phyloP scores from a whole-genome alignment of 2,329 filamentous ascomycete genomes.

The Dryadomyces quercus-mongolicae region DNA sequence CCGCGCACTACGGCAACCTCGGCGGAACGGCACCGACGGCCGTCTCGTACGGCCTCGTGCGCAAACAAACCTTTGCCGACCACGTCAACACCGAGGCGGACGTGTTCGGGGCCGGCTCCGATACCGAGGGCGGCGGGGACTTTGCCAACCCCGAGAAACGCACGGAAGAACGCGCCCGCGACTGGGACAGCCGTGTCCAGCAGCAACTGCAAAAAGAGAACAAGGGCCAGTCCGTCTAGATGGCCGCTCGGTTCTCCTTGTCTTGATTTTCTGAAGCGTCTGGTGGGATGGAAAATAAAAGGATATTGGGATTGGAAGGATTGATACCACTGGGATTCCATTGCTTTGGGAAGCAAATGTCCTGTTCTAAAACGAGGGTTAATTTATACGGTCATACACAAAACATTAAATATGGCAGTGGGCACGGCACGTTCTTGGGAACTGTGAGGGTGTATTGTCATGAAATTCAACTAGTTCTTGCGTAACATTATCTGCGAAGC shows the following conservation, averaged over 20 bases:
- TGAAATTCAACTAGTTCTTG: background rate
- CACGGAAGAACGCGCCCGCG: background rate
- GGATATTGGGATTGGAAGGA: background rate
- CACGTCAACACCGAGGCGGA: slow-evolving; percentile 15
- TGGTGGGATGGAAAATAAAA: background rate
- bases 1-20: slow-evolving; percentile 8
- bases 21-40: background rate
- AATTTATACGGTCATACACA: no score
- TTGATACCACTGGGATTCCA: no score
- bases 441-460: background rate
- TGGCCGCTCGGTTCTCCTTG: no score
- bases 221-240: background rate
- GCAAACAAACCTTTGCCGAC: slow-evolving; percentile 5
- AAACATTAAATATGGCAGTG: no score
- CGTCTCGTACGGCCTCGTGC: background rate
- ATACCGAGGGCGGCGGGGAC: slow-evolving; percentile 1
- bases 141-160: background rate
- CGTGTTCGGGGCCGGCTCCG: slow-evolving; percentile 12
- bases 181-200: background rate
- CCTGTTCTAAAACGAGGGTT: no score
- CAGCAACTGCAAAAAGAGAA: slow-evolving; percentile 2
- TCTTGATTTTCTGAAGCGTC: no score
- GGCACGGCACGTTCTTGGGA: background rate
- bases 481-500: background rate
- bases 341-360: no score